A percentile compares a stretch with the other conserved stretches of the same genome.
phyloP scores from a whole-genome alignment of 306 rosid genomes.

The Vigna trinervia region DNA sequence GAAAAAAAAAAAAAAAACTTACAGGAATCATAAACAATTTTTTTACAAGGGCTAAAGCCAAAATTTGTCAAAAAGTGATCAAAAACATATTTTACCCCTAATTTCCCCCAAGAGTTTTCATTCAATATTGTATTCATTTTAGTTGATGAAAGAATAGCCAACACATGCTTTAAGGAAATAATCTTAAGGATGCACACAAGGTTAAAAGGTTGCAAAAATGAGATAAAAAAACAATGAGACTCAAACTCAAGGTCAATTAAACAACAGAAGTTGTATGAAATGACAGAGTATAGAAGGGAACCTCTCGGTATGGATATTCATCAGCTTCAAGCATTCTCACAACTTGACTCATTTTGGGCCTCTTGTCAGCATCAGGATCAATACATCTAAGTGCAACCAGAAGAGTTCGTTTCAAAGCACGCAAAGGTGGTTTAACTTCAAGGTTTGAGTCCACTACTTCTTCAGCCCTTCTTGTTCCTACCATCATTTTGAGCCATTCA shows the following conservation, averaged over 20 bases:
- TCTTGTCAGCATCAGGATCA: conserved; percentile 83
- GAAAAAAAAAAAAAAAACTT: neutral
- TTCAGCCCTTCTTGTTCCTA: conserved; percentile 89
- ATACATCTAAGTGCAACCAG: conserved; percentile 90
- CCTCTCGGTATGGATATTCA: conserved; percentile 90
- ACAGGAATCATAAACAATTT: neutral
- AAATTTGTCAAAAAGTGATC: too few species aligned
- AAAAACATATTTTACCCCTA: too few species aligned
- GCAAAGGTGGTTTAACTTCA: conserved; percentile 79
- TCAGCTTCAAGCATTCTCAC: conserved; percentile 94
- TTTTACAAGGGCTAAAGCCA: too few species aligned
- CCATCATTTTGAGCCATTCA: conserved; percentile 98
- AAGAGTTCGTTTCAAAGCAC: conserved; percentile 83
- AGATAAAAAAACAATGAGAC: neutral
- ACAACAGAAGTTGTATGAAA: conserved; percentile 17
- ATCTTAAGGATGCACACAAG: neutral
- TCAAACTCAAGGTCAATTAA: neutral
- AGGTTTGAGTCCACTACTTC: conserved; percentile 83
- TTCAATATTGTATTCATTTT: neutral
- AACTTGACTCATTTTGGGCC: conserved; percentile 96
- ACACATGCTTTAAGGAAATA: neutral
- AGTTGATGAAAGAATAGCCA: neutral
- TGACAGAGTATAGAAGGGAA: conserved; percentile 41
- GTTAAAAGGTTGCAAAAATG: neutral
- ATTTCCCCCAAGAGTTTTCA: neutral